Conservation (phyloP, 495 filamentous ascomycete species). For the Jackrogersella minutella region DNA sequence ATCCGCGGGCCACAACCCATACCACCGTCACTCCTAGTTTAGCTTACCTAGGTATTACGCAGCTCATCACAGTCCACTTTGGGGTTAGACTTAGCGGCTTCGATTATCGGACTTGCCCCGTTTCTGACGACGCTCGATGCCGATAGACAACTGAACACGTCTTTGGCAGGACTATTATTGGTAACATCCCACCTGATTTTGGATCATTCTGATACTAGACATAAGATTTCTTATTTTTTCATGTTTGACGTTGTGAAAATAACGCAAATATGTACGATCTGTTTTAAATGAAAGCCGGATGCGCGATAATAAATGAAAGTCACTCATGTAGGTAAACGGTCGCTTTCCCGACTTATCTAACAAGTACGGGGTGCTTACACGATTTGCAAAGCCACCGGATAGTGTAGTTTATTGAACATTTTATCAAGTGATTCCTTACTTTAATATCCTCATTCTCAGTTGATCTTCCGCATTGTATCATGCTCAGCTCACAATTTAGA, state of each 20-base stretch:
- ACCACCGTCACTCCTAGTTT: conserved; percentile 6
- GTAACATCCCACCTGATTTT: conserved; percentile 1
- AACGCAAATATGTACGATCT: not conserved
- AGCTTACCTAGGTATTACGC: not conserved
- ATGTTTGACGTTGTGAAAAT: not conserved
- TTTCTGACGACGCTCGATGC: not conserved
- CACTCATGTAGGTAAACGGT: not conserved
- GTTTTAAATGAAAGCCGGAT: not conserved
- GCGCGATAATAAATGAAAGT: not conserved
- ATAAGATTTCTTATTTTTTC: not conserved
- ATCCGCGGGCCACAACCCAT: conserved; percentile 7
- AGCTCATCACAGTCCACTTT: not conserved
- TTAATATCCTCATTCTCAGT: no score
- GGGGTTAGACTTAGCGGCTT: not conserved
- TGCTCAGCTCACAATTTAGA: no score
- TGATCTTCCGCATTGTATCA: no score
- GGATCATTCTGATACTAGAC: not conserved
- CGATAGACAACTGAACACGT: not conserved
- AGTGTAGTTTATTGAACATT: no score
- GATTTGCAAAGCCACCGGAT: no score
- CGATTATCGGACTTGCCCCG: not conserved
- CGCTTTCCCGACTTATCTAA: not conserved
- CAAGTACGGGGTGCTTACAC: no score
- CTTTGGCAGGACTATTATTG: conserved; percentile 1
- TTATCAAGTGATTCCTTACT: no score